Conservation (phyloP, 1,139 yeast species). For the Scheffersomyces insectosa region DNA sequence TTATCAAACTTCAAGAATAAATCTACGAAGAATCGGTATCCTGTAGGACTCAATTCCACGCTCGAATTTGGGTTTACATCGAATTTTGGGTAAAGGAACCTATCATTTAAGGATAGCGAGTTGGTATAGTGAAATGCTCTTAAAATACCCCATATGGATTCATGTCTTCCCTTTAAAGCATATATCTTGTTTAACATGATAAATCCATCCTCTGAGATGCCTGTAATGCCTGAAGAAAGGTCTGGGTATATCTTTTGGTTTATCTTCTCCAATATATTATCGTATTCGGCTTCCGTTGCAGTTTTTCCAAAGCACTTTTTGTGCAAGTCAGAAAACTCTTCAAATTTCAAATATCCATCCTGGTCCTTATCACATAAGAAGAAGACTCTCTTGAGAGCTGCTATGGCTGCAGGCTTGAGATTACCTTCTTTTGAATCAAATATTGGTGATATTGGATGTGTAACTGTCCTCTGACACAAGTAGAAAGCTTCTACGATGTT, state of each 20-base stretch:
- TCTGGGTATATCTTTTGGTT: slow-evolving; percentile 28
- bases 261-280: slow-evolving; percentile 28
- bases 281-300: slow-evolving; percentile 28
- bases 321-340: slow-evolving; percentile 71
- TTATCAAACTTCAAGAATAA: slow-evolving; percentile 82
- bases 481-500: slow-evolving; percentile 91
- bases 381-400: slow-evolving; percentile 79
- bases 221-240: slow-evolving; percentile 25
- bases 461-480: slow-evolving; percentile 86
- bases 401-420: slow-evolving; percentile 72
- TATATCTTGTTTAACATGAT: slow-evolving; percentile 72
- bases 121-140: slow-evolving; percentile 89
- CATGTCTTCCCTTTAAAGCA: slow-evolving; percentile 91
- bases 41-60: slow-evolving; percentile 91
- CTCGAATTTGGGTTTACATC: slow-evolving; percentile 78
- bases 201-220: slow-evolving; percentile 76
- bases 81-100: slow-evolving; percentile 71
- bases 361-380: slow-evolving; percentile 87
- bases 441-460: slow-evolving; percentile 91
- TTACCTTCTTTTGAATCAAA: slow-evolving; percentile 89
- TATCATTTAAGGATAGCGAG: slow-evolving; percentile 80
- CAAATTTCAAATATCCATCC: slow-evolving; percentile 74
- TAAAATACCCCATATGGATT: slow-evolving; percentile 92
- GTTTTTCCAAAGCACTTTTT: slow-evolving; percentile 67
- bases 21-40: slow-evolving; percentile 89